phyloP scores from a whole-genome alignment of 306 rosid genomes.

The Cucumis melo region DNA sequence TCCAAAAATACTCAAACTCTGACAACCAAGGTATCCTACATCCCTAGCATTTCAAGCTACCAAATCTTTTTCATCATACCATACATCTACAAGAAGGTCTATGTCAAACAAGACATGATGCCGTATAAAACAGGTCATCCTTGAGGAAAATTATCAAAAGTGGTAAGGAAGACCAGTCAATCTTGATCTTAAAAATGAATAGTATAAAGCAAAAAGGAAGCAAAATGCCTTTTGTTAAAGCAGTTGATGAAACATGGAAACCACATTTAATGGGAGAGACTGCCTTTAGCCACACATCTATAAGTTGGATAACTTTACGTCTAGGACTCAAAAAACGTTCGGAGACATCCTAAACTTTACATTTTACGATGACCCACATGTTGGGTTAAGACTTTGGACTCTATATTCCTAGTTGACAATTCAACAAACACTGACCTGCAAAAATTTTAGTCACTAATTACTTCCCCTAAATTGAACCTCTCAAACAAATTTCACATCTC shows the following conservation, averaged over 20 bases:
- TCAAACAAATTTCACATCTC: not conserved
- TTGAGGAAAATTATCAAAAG: not conserved
- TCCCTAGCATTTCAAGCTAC: not conserved
- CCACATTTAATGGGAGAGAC: not conserved
- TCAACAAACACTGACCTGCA: constrained; percentile 3
- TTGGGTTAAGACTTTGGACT: not conserved
- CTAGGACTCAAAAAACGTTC: not conserved
- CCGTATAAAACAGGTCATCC: not conserved
- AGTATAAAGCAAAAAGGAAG: not conserved
- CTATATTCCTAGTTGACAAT: not conserved
- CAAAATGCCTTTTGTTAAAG: not conserved
- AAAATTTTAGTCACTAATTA: not conserved
- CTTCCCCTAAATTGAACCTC: not conserved
- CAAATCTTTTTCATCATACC: not conserved
- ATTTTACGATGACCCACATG: constrained; percentile 4
- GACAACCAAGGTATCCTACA: not conserved
- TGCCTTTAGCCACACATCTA: not conserved
- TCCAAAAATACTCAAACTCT: not conserved
- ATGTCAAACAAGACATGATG: not conserved
- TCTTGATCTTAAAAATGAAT: not conserved
- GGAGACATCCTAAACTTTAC: not conserved
- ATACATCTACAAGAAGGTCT: not conserved
- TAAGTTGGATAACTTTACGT: not conserved
- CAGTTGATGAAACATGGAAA: not conserved
- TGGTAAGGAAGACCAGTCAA: not conserved